These are phyloP conservation scores for Hanseniaspora valbyensis DNA, from an alignment of 805 yeast species.

Conservation along the genomic window DNA sequence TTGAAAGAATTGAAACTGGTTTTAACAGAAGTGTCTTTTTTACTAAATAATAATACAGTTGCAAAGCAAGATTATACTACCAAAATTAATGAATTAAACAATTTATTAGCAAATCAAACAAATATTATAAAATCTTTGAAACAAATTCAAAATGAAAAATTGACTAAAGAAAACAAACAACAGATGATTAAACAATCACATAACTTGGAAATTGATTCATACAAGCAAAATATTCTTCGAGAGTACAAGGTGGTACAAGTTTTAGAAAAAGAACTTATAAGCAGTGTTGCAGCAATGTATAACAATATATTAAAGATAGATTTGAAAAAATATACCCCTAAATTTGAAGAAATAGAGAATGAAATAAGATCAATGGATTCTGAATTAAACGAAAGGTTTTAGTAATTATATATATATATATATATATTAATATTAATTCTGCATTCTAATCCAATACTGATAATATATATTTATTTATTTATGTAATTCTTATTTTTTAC, in stretches of 20 bases:
- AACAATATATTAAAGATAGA: neutral
- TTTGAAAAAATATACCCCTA: conserved; percentile 1
- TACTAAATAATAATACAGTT: neutral
- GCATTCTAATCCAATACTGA: no score
- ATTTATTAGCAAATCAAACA: neutral
- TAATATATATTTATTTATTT: conserved; percentile 18
- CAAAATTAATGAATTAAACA: neutral
- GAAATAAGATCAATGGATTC: conserved; percentile 10
- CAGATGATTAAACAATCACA: conserved; percentile 1
- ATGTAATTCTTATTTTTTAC: conserved; percentile 18
- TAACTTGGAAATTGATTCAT: neutral
- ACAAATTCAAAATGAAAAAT: neutral
- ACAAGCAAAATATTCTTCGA: neutral
- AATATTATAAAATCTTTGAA: neutral
- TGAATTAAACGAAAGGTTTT: neutral
- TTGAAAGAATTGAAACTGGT: neutral
- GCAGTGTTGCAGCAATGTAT: neutral
- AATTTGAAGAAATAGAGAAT: conserved; percentile 10
- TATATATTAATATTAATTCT: no score
- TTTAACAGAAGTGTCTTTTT: neutral
- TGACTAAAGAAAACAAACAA: neutral
- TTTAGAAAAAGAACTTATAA: neutral
- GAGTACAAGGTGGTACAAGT: neutral
- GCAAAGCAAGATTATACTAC: neutral
- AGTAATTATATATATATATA: neutral